phyloP scores from a whole-genome alignment of 345 rosid genomes.

The Eucalyptus caleyi region DNA sequence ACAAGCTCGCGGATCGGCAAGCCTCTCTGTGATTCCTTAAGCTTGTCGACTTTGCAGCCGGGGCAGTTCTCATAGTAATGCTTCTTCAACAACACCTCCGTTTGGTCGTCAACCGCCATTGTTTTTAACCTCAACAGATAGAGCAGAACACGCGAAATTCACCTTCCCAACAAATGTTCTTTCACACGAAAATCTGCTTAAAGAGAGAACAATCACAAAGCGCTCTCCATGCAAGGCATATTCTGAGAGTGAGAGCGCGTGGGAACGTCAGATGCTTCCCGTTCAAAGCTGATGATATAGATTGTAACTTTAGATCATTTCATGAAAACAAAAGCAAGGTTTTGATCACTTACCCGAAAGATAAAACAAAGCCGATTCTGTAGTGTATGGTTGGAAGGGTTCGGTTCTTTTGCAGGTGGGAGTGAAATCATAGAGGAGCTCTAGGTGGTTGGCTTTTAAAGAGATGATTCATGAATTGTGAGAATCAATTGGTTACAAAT shows the following conservation, averaged over 20 bases:
- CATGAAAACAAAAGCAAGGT: neutral
- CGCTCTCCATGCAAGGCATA: neutral
- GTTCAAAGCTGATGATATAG: neutral
- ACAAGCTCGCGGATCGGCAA: constrained; percentile 45
- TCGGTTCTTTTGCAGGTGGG: neutral
- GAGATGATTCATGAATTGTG: neutral
- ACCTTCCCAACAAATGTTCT: constrained; percentile 4
- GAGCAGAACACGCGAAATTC: neutral
- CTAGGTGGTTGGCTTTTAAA: neutral
- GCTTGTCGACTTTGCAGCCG: constrained; percentile 66
- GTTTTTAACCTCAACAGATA: neutral
- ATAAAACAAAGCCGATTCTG: neutral
- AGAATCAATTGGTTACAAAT: neutral
- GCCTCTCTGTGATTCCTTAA: constrained; percentile 37
- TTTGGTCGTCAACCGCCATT: neutral
- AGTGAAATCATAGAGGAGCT: neutral
- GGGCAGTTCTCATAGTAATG: constrained; percentile 62
- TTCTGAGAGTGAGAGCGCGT: neutral
- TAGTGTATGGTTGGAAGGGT: neutral
- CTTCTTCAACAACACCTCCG: constrained; percentile 39
- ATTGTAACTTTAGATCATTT: neutral
- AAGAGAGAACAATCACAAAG: neutral
- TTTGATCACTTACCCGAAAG: neutral
- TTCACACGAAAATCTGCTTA: neutral
- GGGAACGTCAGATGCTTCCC: neutral